Base-by-base conservation (phyloP, 257 asterid species). In the Ilex aquifolium region DNA sequence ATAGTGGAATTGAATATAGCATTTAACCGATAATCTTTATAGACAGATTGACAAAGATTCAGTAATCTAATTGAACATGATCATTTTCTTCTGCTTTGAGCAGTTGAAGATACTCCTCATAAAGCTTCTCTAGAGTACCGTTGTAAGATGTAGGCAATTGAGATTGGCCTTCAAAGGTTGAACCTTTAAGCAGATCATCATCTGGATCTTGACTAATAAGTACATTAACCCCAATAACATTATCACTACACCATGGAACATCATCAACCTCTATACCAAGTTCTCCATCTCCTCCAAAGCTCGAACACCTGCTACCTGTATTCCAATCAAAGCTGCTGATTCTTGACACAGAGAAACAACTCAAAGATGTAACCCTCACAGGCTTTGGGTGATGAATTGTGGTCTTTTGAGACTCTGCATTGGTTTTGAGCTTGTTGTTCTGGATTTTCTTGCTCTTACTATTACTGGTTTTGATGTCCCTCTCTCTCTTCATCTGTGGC, bases 101-200 rank as follows among this genome's bases (percentile, higher is more conserved):
- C 53, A 72, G 73, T 2, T 63, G 77, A n/a, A 67, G 60, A 58
- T 67, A 72, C 61, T 72, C 77, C 6, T 72, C 73, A 27, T 67
- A 72, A 8, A 72, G 58, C 16, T 62, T 72, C 15, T 67, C 77
- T 0, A 72, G 10, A 48, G 56, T 36, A 27, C 36, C 54, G 1
- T 57, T 61, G 30, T 30, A 21, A 5, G 40, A 42, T 11, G 42
- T 12, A 11, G 32, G 52, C 11, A 53, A 21, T 6, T 44, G 53
- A 9, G 39, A 30, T 15, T 42, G 46, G 56, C 54, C 29, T 10
- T 29, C 48, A 15, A 58, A 32, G 54, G 50, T 15, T 42, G 30
- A 56, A 27, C 46, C 64, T 42, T 64, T 44, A n/a, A 57, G 12
- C 4, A 65, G 31, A 21, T 32, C 44, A 16, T 59, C 58, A 70